These are phyloP conservation scores for Lactarius indigo DNA, from an alignment of 768 basidiomycete genomes.

Conservation along the genomic window DNA sequence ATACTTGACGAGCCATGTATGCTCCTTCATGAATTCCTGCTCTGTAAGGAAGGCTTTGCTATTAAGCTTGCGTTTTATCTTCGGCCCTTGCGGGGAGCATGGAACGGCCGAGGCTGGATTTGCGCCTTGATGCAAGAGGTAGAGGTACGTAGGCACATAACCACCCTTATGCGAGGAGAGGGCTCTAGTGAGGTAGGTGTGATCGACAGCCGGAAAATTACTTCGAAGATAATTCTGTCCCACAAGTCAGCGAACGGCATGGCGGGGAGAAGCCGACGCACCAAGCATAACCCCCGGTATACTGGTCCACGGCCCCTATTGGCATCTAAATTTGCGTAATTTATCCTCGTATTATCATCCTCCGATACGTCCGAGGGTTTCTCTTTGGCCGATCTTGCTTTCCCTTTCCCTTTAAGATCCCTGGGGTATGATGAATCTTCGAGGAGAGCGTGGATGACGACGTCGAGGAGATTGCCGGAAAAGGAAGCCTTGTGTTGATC, in stretches of 20 bases:
- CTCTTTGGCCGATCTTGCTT: slow-evolving; percentile 33
- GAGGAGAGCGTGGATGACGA: slow-evolving; percentile 57
- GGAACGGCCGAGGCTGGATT: slow-evolving; percentile 29
- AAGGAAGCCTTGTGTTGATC: slow-evolving; percentile 39
- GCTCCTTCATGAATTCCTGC: slow-evolving; percentile 32
- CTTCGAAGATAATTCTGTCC: slow-evolving; percentile 48
- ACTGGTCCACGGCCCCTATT: slow-evolving; percentile 38
- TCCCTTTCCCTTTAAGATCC: slow-evolving; percentile 43
- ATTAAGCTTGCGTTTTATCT: slow-evolving; percentile 32
- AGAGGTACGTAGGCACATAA: slow-evolving; percentile 66
- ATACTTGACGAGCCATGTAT: slow-evolving; percentile 40
- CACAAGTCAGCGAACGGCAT: slow-evolving; percentile 11
- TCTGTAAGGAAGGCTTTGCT: slow-evolving; percentile 26
- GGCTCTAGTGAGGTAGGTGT: slow-evolving; percentile 47
- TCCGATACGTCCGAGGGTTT: slow-evolving; percentile 24
- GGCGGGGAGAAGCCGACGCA: slow-evolving; percentile 31
- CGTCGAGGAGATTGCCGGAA: slow-evolving; percentile 43
- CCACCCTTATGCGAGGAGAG: slow-evolving; percentile 41
- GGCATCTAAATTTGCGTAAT: slow-evolving; percentile 52
- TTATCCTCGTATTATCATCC: slow-evolving; percentile 40
- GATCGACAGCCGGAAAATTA: slow-evolving; percentile 58
- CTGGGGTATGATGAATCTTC: slow-evolving; percentile 62
- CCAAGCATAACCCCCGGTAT: slow-evolving; percentile 54
- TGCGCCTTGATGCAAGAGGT: slow-evolving; percentile 44
- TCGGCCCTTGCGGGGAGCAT: slow-evolving; percentile 33